phyloP scores from a whole-genome alignment of 192 early-diverging fungal species.

The Chytriomyces sp. region DNA sequence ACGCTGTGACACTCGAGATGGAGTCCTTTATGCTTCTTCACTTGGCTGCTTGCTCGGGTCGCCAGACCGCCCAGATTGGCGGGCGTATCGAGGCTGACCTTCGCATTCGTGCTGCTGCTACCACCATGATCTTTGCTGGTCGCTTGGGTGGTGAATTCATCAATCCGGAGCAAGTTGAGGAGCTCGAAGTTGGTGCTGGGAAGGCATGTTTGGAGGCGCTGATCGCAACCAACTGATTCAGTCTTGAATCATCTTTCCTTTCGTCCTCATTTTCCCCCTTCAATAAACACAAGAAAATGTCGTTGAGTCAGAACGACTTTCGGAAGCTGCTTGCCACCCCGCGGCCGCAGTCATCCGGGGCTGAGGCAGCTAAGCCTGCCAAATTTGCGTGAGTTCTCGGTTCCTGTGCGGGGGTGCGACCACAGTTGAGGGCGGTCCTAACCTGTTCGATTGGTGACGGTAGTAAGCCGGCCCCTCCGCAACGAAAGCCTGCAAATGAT shows the following conservation, averaged over 20 bases:
- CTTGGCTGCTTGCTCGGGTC: slow-evolving; percentile 61
- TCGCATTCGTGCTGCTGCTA: slow-evolving; percentile 71
- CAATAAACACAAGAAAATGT: slow-evolving; percentile 7
- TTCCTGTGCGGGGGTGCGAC: neutral
- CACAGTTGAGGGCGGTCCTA: neutral
- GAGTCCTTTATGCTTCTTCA: slow-evolving; percentile 85
- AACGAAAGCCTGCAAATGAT: slow-evolving; percentile 23
- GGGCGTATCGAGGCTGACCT: slow-evolving; percentile 33
- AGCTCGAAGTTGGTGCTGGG: slow-evolving; percentile 60
- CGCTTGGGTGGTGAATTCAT: slow-evolving; percentile 72
- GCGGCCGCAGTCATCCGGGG: slow-evolving; percentile 40
- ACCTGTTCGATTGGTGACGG: neutral
- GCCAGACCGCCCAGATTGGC: slow-evolving; percentile 25
- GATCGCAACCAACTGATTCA: no score
- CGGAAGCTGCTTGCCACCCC: slow-evolving; percentile 75
- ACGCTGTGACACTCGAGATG: slow-evolving; percentile 77
- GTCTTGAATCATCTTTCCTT: no score
- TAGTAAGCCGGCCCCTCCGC: neutral
- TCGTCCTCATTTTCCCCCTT: no score
- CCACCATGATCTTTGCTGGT: slow-evolving; percentile 84
- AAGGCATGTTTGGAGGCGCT: slow-evolving; percentile 67
- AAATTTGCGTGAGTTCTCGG: slow-evolving; percentile 31
- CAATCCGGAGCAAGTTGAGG: slow-evolving; percentile 47
- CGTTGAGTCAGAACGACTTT: slow-evolving; percentile 77
- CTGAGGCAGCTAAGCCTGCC: slow-evolving; percentile 32